A percentile compares a stretch with the other conserved stretches of the same genome.
phyloP scores from a whole-genome alignment of 1,284 basidiomycete genomes.

The Wallemia ichthyophaga region DNA sequence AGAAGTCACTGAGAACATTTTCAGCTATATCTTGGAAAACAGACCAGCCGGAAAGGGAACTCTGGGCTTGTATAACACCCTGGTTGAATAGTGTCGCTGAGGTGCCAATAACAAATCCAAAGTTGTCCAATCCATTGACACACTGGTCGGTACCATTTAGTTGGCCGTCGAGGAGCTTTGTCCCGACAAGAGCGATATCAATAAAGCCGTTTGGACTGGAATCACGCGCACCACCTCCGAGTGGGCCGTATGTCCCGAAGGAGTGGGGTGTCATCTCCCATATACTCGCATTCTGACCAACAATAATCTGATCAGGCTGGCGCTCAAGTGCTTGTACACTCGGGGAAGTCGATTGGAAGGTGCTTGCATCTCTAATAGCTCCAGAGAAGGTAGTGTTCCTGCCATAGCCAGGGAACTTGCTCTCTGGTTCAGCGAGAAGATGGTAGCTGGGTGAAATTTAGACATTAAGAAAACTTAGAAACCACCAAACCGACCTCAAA shows the following conservation, averaged over 20 bases:
- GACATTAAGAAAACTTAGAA: too few relatives aligned
- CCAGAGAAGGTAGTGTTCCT: constrained; percentile 5
- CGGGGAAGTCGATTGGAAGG: constrained; percentile 11
- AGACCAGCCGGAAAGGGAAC: constrained; percentile 10
- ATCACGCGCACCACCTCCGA: background rate
- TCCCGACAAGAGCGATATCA: constrained; percentile 15
- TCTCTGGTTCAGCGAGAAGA: background rate
- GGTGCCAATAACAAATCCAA: constrained; percentile 18
- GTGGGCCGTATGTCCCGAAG: background rate
- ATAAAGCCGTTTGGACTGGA: background rate
- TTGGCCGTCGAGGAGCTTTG: constrained; percentile 11
- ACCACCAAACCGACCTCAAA: too few relatives aligned
- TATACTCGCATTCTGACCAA: background rate
- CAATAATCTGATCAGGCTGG: constrained; percentile 9
- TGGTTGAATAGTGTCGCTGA: constrained; percentile 14
- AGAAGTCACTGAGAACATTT: constrained; percentile 12
- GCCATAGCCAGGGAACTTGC: background rate
- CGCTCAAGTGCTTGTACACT: constrained; percentile 13
- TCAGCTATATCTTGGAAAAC: constrained; percentile 12
- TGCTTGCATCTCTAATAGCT: constrained; percentile 7
- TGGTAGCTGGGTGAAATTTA: background rate
- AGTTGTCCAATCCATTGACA: constrained; percentile 1
- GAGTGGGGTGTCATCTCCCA: background rate
- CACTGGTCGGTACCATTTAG: constrained; percentile 7
- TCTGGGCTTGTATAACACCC: constrained; percentile 2